phyloP scores from a whole-genome alignment of 352 stramenopile species.

The Globisporangium polare region DNA sequence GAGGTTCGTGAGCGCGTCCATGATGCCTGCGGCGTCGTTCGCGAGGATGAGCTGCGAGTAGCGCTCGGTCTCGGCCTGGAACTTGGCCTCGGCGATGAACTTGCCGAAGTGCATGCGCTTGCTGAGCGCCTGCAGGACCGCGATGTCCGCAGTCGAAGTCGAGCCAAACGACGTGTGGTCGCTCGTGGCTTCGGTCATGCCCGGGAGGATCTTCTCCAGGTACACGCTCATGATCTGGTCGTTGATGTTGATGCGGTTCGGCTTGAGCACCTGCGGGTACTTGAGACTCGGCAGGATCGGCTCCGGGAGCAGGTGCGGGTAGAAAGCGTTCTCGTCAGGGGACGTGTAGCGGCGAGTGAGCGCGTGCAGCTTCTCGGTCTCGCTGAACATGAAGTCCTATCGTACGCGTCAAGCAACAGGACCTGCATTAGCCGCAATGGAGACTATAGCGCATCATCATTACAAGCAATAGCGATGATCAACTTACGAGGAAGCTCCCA shows the following conservation, averaged over 20 bases:
- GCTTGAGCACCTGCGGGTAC: conserved; percentile 92
- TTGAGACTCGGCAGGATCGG: conserved; percentile 91
- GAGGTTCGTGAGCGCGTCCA: conserved; percentile 94
- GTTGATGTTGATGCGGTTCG: conserved; percentile 98
- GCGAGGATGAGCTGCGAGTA: conserved; percentile 92
- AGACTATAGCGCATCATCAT: neutral
- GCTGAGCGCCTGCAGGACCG: conserved; percentile 93
- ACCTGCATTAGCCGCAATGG: neutral
- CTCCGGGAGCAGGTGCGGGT: conserved; percentile 88
- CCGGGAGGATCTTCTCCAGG: conserved; percentile 93
- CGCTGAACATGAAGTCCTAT: conserved; percentile 97
- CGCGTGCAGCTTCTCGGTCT: conserved; percentile 95
- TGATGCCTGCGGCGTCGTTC: conserved; percentile 94
- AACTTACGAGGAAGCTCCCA: conserved; percentile 64
- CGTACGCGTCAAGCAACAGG: neutral
- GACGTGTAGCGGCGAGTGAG: conserved; percentile 96
- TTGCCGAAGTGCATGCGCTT: conserved; percentile 99
- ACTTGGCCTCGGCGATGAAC: conserved; percentile 98
- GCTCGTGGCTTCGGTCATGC: conserved; percentile 84
- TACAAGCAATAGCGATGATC: neutral
- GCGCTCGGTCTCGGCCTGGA: conserved; percentile 84
- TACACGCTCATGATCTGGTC: conserved; percentile 96
- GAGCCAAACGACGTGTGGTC: conserved; percentile 88
- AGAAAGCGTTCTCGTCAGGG: conserved; percentile 98
- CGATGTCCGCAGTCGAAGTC: conserved; percentile 86